phyloP scores from a whole-genome alignment of 345 rosid species.

The Lepidium aucheri region DNA sequence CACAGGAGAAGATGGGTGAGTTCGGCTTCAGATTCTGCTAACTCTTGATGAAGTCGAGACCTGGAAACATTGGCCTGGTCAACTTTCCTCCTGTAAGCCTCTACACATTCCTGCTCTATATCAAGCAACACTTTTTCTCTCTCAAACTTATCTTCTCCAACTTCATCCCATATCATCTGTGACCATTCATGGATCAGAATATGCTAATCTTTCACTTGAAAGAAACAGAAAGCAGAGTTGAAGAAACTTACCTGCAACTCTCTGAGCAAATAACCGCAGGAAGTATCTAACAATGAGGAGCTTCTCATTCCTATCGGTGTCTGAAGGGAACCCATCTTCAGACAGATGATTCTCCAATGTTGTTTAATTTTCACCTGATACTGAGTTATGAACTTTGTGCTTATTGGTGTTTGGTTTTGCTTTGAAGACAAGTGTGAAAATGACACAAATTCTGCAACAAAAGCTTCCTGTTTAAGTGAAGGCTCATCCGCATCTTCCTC shows the following conservation, averaged over 20 bases:
- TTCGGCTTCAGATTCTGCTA: slow-evolving; percentile 97
- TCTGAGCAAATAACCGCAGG: slow-evolving; percentile 82
- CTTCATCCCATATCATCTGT: slow-evolving; percentile 99
- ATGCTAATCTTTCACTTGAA: not conserved
- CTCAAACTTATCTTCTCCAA: slow-evolving; percentile 70
- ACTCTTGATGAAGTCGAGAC: slow-evolving; percentile 92
- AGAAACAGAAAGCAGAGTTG: not conserved
- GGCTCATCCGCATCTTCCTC: slow-evolving; percentile 27
- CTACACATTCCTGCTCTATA: slow-evolving; percentile 84
- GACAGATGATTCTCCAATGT: slow-evolving; percentile 10
- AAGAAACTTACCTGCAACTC: slow-evolving; percentile 71
- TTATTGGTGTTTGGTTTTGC: slow-evolving; percentile 46
- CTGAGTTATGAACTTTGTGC: slow-evolving; percentile 31
- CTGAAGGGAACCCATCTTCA: slow-evolving; percentile 60
- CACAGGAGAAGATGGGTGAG: slow-evolving; percentile 91
- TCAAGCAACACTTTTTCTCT: slow-evolving; percentile 82
- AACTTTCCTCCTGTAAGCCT: slow-evolving; percentile 90
- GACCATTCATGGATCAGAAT: not conserved
- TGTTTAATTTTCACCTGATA: not conserved
- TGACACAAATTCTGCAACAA: slow-evolving; percentile 44
- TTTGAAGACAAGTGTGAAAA: slow-evolving; percentile 57
- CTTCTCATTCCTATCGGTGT: slow-evolving; percentile 60
- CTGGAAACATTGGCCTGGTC: slow-evolving; percentile 88
- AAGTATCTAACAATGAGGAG: slow-evolving; percentile 53
- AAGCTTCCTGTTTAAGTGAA: slow-evolving; percentile 72